Evolutionary conservation across 441 rosid species (phyloP).

Genomic region (Melastoma candidum): DNA sequence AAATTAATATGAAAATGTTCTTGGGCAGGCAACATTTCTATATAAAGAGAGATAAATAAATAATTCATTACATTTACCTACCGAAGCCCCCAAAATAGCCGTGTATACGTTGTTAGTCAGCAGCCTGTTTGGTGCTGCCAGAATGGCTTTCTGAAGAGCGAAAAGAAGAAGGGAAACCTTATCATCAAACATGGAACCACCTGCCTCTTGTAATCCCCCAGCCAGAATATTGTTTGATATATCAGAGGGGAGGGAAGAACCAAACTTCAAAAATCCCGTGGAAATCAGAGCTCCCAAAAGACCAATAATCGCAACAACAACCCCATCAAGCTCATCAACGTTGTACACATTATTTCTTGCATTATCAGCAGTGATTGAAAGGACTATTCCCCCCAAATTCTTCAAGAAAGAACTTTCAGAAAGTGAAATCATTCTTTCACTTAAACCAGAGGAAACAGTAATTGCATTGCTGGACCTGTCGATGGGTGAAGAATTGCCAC

Average conservation of each 20-base stretch:
- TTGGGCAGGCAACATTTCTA: conserved; percentile 1
- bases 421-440: conserved; percentile 54
- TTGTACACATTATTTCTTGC: conserved; percentile 96
- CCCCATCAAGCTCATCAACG: conserved; percentile 82
- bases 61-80: conserved; percentile 20
- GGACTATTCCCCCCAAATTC: conserved; percentile 90
- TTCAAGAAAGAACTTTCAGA: conserved; percentile 45
- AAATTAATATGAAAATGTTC: too few species aligned
- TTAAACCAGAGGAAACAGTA: conserved; percentile 30
- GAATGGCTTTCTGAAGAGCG: conserved; percentile 92
- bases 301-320: conserved; percentile 83
- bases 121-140: conserved; percentile 89
- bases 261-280: conserved; percentile 69
- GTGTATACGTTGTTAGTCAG: conserved; percentile 80
- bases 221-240: conserved; percentile 49
- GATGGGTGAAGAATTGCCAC: conserved; percentile 27
- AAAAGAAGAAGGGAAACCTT: conserved; percentile 86
- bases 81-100: conserved; percentile 95
- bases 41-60: background rate
- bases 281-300: conserved; percentile 80
- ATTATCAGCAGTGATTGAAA: conserved; percentile 88
- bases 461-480: conserved; percentile 25
- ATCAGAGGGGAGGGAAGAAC: conserved; percentile 45
- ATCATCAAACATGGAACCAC: conserved; percentile 90
- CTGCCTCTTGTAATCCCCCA: conserved; percentile 62